phyloP scores from a whole-genome alignment of 148 eudicot species.

The Nepenthes gracilis region DNA sequence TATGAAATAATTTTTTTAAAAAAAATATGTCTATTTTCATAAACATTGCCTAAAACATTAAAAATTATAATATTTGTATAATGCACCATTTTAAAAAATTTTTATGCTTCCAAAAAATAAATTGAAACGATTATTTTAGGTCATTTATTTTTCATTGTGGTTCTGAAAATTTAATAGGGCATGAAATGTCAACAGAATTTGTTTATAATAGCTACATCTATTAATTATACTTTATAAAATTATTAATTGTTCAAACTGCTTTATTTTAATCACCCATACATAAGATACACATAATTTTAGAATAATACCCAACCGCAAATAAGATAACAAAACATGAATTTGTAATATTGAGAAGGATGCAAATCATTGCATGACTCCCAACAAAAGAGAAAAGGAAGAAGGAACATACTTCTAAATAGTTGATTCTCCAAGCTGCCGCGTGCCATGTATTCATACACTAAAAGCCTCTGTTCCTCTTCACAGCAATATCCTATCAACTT shows the following conservation, averaged over 20 bases:
- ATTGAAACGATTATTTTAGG: too few relatives aligned
- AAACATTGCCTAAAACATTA: too few relatives aligned
- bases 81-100: too few relatives aligned
- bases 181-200: neutral
- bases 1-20: too few relatives aligned
- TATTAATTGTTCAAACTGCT: too few relatives aligned
- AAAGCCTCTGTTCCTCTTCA: slow-evolving; percentile 9
- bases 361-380: neutral
- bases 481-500: slow-evolving; percentile 1
- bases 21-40: too few relatives aligned
- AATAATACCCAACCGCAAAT: neutral
- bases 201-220: neutral
- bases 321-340: neutral
- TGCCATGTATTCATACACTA: slow-evolving; percentile 13
- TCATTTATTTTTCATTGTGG: neutral
- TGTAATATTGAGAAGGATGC: neutral
- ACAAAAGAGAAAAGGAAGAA: neutral
- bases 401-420: slow-evolving; percentile 5
- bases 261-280: too few relatives aligned
- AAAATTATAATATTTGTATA: too few relatives aligned
- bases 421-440: slow-evolving; percentile 8
- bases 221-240: neutral
- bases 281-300: too few relatives aligned
- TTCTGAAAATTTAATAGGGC: neutral
- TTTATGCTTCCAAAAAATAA: too few relatives aligned